Evolutionary conservation across 345 rosid genomes (phyloP).

Genomic region (Trapa bicornis): DNA sequence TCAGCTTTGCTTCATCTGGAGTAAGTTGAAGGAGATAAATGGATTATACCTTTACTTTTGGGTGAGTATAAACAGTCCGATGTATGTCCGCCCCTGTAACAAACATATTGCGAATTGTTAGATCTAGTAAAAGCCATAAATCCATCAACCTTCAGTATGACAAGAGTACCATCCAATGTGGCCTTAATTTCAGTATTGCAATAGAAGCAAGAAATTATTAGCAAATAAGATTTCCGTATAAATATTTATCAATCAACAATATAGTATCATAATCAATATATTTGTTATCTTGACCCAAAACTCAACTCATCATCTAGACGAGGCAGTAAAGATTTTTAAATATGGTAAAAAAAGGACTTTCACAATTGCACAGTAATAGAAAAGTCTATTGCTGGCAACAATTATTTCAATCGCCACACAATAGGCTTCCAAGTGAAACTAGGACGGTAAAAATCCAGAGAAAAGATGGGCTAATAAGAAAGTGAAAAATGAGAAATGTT

Average conservation of each 20-base stretch:
- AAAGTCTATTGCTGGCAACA: conserved; percentile 53
- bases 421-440: not conserved
- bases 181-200: not conserved
- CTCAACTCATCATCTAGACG: too few species aligned
- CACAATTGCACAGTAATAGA: not conserved
- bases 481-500: not conserved
- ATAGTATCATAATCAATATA: too few species aligned
- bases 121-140: conserved; percentile 38
- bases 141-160: conserved; percentile 58
- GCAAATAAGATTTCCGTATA: conserved; percentile 11
- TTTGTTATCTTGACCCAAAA: too few species aligned
- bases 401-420: conserved; percentile 5
- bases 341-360: not conserved
- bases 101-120: conserved; percentile 65
- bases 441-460: too few species aligned
- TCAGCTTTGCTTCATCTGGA: not conserved
- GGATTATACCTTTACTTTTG: conserved; percentile 76
- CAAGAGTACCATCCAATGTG: not conserved
- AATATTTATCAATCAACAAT: conserved; percentile 3
- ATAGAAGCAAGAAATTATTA: not conserved
- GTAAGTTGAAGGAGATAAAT: not conserved
- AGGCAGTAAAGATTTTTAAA: too few species aligned
- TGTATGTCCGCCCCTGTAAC: conserved; percentile 84
- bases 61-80: conserved; percentile 80
- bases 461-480: not conserved